Conservation (phyloP, 2,329 filamentous ascomycete species). For the Ascochyta koolunga region DNA sequence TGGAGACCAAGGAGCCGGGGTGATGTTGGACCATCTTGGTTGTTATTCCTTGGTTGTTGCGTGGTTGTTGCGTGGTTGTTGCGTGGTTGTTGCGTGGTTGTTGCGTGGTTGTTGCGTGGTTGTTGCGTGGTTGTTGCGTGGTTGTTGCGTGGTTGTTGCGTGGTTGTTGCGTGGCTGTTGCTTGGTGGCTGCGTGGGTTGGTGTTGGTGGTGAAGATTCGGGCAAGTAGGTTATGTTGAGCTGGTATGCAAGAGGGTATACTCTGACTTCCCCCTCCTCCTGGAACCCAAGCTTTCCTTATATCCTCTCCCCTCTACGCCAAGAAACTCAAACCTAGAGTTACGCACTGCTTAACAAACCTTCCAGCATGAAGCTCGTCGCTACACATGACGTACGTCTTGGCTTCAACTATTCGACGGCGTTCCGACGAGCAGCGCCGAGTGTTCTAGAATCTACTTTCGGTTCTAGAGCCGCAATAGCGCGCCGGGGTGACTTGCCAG, state of each 20-base stretch:
- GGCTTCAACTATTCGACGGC: neutral
- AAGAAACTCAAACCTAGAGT: conserved; percentile 11
- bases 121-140: conserved; percentile 3
- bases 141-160: conserved; percentile 1
- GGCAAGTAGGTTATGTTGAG: conserved; percentile 17
- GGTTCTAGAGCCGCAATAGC: conserved; percentile 19
- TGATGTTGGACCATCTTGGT: conserved; percentile 23
- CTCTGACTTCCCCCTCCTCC: conserved; percentile 2
- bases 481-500: neutral
- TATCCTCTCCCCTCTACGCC: conserved; percentile 8
- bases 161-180: conserved; percentile 2
- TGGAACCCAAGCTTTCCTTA: conserved; percentile 12
- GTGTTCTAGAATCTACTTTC: conserved; percentile 5
- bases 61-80: conserved; percentile 8
- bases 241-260: neutral
- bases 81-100: conserved; percentile 6
- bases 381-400: conserved; percentile 24
- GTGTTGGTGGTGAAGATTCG: conserved; percentile 6
- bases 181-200: conserved; percentile 10
- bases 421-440: conserved; percentile 1
- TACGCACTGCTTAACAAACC: conserved; percentile 15
- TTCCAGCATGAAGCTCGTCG: conserved; percentile 13
- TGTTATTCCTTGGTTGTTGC: conserved; percentile 6
- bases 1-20: conserved; percentile 24
- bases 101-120: conserved; percentile 6